Evolutionary conservation across 2,329 filamentous ascomycete genomes (phyloP).

Genomic region (Bertia moriformis): DNA sequence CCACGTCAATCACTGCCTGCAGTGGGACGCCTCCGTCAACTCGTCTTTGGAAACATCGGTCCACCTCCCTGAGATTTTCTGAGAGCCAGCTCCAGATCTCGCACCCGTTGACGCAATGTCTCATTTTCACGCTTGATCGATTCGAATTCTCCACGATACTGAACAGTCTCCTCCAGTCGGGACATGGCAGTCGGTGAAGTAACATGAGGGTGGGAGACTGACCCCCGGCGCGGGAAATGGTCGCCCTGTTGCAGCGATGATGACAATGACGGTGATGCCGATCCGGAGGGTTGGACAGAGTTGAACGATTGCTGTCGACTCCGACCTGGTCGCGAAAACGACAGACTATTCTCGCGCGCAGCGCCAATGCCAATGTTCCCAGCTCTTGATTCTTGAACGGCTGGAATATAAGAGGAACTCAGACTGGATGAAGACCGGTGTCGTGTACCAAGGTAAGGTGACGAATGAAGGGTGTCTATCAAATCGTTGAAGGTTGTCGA

Average conservation of each 20-base stretch:
- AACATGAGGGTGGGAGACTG: background rate
- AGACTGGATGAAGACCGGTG: conserved; percentile 40
- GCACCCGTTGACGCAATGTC: conserved; percentile 22
- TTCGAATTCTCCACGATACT: conserved; percentile 25
- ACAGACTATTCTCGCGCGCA: conserved; percentile 2
- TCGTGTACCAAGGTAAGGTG: conserved; percentile 26
- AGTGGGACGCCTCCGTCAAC: background rate
- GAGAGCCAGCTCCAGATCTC: conserved; percentile 22
- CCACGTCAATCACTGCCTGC: too few species aligned
- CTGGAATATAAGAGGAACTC: conserved; percentile 22
- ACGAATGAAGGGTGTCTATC: conserved; percentile 20
- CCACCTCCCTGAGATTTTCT: conserved; percentile 13
- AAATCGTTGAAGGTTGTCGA: conserved; percentile 33
- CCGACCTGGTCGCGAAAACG: background rate
- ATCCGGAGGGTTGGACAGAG: background rate
- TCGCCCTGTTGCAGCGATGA: background rate
- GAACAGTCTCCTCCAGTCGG: conserved; percentile 23
- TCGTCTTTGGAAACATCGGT: conserved; percentile 1
- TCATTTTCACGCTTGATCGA: conserved; percentile 28
- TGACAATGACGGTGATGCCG: background rate
- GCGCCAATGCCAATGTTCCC: conserved; percentile 8
- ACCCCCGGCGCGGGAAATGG: background rate
- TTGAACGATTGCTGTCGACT: background rate
- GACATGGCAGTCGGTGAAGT: conserved; percentile 5
- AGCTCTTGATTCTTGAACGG: conserved; percentile 8